Evolutionary conservation across 495 filamentous ascomycete species (phyloP), one percentile per base, ranked within the genome.

Genomic region (Tirmania nivea): DNA sequence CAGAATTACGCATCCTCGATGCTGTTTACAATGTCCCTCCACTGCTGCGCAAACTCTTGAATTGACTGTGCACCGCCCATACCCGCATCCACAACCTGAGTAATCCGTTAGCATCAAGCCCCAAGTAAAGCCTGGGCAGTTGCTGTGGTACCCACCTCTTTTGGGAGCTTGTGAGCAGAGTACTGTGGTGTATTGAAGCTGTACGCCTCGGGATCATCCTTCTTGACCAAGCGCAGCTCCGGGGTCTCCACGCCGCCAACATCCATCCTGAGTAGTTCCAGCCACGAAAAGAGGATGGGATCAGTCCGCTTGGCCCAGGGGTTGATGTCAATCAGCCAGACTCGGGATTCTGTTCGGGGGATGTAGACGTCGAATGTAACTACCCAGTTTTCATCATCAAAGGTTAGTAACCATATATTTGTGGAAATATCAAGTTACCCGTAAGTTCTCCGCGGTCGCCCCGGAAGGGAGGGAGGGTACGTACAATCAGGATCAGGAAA

Each of bases 291-390:
- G 14, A 96, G 69, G 48, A 95, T 64, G 10, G 84, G 78, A 65
- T 99, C 90, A 0, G 90, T 99, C 53, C 86, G 67, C 51, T 76
- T 78, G 10, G 90, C 92, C 84, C 90, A 99, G 0, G 90, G 86
- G 58, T 99, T 96, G 52, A 99, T 79, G 64, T 99, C 90, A 35
- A 96, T 78, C 25, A 99, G 69, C 71, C 88, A 81, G 0, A 92
- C 85, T 19, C 79, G 70, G 58, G 80, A 73, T 54, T 82, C 76
- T 5, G 83, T 81, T 49, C 81, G 78, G 4, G 86, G 89, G 10
- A 96, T 72, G 59, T 95, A 96, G 20, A 83, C 82, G 66, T 99
- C 90, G 57, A 99, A 94, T 0, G 78, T 77, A 55, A 90, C 39
- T 45, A 4, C 25, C 25, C 25, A 31, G 7, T 31, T 31, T 31